Percentiles rank a stretch among this genome's conserved stretches.
These are phyloP conservation scores for Sonneratia caseolaris DNA, from an alignment of 345 rosid species.

Conservation along the genomic window DNA sequence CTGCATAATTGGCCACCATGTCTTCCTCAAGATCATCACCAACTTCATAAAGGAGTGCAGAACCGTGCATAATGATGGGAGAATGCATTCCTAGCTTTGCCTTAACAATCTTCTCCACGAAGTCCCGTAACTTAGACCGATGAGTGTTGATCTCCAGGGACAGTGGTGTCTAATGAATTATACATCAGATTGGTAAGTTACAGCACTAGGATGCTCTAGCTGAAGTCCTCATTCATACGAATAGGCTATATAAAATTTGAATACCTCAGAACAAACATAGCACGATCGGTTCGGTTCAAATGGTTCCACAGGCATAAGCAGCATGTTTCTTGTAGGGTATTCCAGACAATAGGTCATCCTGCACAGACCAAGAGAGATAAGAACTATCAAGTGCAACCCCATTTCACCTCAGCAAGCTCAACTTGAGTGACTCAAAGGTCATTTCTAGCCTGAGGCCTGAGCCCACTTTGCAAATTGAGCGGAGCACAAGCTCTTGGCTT, in stretches of 20 bases:
- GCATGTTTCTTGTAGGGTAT: constrained; percentile 74
- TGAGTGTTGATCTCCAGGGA: constrained; percentile 75
- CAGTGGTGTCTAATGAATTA: constrained; percentile 61
- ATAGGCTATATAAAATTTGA: constrained; percentile 8
- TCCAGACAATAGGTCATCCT: constrained; percentile 98
- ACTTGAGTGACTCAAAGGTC: neutral
- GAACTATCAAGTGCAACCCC: neutral
- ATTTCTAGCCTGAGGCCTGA: neutral
- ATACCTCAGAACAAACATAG: constrained; percentile 95
- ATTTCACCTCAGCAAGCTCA: neutral
- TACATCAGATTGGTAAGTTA: constrained; percentile 9
- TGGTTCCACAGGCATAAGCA: constrained; percentile 96
- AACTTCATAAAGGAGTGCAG: constrained; percentile 81
- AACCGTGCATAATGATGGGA: constrained; percentile 75
- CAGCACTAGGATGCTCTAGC: neutral
- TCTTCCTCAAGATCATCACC: constrained; percentile 93
- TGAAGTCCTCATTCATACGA: neutral
- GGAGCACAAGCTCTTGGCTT: neutral
- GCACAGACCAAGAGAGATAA: constrained; percentile 7
- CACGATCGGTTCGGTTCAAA: constrained; percentile 83
- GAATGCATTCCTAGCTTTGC: constrained; percentile 93
- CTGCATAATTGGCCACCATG: constrained; percentile 64
- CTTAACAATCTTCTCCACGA: constrained; percentile 87
- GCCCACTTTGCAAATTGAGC: neutral
- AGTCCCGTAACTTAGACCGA: constrained; percentile 67